Percentiles rank a stretch among this genome's conserved stretches.
Evolutionary conservation across 352 stramenopile species (phyloP).

Genomic region (Phytopythium helicoides): DNA sequence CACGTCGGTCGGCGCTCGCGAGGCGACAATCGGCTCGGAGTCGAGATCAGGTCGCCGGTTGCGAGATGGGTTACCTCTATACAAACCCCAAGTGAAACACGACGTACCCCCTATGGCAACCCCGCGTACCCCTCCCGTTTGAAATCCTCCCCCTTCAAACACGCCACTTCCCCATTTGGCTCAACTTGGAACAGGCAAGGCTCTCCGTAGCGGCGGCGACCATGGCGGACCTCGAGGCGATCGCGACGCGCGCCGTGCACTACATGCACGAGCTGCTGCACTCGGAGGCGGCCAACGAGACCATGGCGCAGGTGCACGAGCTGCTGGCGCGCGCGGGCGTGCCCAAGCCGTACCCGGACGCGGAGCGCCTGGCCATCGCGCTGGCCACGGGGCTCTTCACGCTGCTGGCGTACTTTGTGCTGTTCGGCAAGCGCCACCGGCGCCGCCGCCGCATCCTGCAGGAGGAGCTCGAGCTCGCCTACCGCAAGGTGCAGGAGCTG

Average conservation of each 20-base stretch:
- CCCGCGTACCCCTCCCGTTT: no score
- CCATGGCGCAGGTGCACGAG: conserved; percentile 69
- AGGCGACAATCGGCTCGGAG: no score
- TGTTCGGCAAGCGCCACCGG: conserved; percentile 86
- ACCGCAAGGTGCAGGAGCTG: conserved; percentile 79
- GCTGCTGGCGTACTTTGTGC: conserved; percentile 84
- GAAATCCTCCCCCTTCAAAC: conserved; percentile 4
- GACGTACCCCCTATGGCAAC: no score
- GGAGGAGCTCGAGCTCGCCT: conserved; percentile 70
- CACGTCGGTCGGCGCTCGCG: no score
- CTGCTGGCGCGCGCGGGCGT: conserved; percentile 68
- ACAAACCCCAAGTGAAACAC: no score
- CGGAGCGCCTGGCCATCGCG: conserved; percentile 80
- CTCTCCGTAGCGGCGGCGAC: neutral
- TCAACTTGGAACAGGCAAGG: conserved; percentile 4
- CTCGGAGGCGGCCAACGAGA: conserved; percentile 59
- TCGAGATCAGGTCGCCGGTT: no score
- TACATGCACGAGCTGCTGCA: conserved; percentile 82
- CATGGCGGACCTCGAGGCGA: conserved; percentile 27
- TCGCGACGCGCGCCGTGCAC: conserved; percentile 55
- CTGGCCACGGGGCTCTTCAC: conserved; percentile 79
- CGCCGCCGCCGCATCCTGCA: conserved; percentile 65
- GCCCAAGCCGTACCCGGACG: conserved; percentile 83
- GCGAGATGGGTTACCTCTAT: no score
- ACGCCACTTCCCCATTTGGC: neutral